Conservation (phyloP, 805 yeast genomes). For the Pichia manshurica region DNA sequence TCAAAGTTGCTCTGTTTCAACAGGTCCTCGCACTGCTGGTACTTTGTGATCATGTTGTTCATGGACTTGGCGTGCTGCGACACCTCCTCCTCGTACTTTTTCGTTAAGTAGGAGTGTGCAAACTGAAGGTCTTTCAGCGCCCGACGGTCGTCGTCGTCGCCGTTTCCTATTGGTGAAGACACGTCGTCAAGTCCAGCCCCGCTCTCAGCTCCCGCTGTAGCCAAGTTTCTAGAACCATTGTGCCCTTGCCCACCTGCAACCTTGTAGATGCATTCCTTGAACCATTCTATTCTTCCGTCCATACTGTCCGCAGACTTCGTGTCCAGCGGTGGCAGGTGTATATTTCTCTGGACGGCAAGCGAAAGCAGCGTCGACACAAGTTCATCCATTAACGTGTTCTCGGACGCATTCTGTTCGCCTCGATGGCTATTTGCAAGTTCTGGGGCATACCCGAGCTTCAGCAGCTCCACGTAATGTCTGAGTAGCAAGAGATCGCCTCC, state of each 20-base stretch:
- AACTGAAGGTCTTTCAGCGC: constrained; percentile 66
- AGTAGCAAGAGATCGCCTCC: not conserved
- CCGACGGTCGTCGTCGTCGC: constrained; percentile 25
- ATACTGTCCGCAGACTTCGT: constrained; percentile 19
- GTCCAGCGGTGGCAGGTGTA: constrained; percentile 34
- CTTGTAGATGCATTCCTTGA: constrained; percentile 24
- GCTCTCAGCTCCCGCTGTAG: no score
- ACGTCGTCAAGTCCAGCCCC: not conserved
- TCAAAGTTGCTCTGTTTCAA: constrained; percentile 35
- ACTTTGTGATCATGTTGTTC: constrained; percentile 48
- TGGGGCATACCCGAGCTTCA: constrained; percentile 15
- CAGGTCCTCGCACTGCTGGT: constrained; percentile 46
- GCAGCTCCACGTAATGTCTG: constrained; percentile 11
- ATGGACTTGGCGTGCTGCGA: constrained; percentile 47
- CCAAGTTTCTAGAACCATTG: no score
- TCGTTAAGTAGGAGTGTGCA: constrained; percentile 63
- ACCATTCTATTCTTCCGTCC: constrained; percentile 28
- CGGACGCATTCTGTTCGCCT: not conserved
- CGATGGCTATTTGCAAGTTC: not conserved
- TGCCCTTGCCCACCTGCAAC: constrained; percentile 3
- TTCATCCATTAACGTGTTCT: constrained; percentile 33
- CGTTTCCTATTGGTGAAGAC: not conserved
- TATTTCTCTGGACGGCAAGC: constrained; percentile 38
- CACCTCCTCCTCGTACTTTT: constrained; percentile 63
- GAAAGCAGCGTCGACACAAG: constrained; percentile 43